A percentile compares a stretch with the other conserved stretches of the same genome.
phyloP scores from a whole-genome alignment of 371 early-diverging fungal species.

The Cokeromyces recurvatus region DNA sequence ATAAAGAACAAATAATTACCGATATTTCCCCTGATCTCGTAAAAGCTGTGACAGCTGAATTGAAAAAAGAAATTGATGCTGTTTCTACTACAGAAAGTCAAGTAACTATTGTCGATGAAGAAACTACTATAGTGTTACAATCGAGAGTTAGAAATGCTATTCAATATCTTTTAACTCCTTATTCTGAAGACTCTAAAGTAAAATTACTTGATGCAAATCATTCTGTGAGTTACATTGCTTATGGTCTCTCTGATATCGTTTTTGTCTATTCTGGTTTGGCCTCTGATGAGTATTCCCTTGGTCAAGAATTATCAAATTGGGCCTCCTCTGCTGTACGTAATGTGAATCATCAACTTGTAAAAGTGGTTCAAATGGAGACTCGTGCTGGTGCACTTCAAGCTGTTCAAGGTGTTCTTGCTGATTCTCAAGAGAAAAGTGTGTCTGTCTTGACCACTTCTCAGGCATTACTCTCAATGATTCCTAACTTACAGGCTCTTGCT shows the following conservation, averaged over 20 bases:
- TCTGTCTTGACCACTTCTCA: constrained; percentile 71
- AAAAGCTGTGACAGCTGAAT: constrained; percentile 20
- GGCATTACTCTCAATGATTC: constrained; percentile 77
- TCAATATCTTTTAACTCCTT: constrained; percentile 16
- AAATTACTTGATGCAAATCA: constrained; percentile 58
- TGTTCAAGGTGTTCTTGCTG: constrained; percentile 72
- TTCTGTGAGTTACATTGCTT: constrained; percentile 71
- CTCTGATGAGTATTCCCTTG: constrained; percentile 50
- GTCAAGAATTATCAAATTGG: constrained; percentile 61
- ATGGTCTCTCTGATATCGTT: constrained; percentile 70
- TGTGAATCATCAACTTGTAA: constrained; percentile 57
- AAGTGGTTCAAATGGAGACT: constrained; percentile 69
- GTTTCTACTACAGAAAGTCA: constrained; percentile 37
- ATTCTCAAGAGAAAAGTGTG: constrained; percentile 30
- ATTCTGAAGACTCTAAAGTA: constrained; percentile 8
- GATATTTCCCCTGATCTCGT: constrained; percentile 26
- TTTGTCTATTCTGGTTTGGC: constrained; percentile 72
- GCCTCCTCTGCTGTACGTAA: constrained; percentile 52
- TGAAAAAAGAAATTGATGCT: constrained; percentile 29
- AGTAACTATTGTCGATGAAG: constrained; percentile 45
- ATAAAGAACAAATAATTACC: background rate
- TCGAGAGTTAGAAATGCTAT: constrained; percentile 29
- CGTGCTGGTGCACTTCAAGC: constrained; percentile 77
- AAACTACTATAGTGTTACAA: constrained; percentile 25
- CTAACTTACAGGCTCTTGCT: constrained; percentile 71